Evolutionary conservation across 2,329 filamentous ascomycete species (phyloP).

Genomic region (Arachnomyces sp.): DNA sequence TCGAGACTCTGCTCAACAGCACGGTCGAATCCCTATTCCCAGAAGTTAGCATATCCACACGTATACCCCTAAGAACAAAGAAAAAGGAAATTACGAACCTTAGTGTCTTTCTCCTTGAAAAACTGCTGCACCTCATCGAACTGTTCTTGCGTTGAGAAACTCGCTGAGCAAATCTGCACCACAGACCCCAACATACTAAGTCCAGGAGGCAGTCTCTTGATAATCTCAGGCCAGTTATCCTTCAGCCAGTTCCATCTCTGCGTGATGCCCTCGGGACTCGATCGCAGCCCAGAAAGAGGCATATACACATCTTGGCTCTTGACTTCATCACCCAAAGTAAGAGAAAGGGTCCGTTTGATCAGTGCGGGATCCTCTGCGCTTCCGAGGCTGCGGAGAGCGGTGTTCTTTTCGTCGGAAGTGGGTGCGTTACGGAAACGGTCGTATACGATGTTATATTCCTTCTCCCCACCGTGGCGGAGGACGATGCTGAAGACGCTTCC

Average conservation of each 20-base stretch:
- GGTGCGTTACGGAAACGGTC: conserved; percentile 67
- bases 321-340: conserved; percentile 72
- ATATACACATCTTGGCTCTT: conserved; percentile 94
- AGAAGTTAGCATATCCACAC: conserved; percentile 7
- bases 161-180: conserved; percentile 71
- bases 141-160: conserved; percentile 72
- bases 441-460: conserved; percentile 74
- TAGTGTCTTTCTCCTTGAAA: conserved; percentile 75
- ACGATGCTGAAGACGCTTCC: conserved; percentile 79
- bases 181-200: conserved; percentile 79
- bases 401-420: conserved; percentile 85
- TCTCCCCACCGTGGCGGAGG: conserved; percentile 73
- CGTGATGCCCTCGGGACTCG: conserved; percentile 68
- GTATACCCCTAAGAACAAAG: neutral
- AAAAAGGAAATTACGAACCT: conserved; percentile 37
- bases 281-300: conserved; percentile 70
- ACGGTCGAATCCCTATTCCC: conserved; percentile 63
- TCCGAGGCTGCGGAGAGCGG: conserved; percentile 74
- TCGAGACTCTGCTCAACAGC: conserved; percentile 85
- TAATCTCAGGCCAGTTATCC: conserved; percentile 78
- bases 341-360: conserved; percentile 69
- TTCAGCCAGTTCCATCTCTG: conserved; percentile 78
- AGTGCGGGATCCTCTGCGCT: conserved; percentile 69
- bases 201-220: conserved; percentile 74
- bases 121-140: conserved; percentile 69